Conservation (phyloP, 805 yeast species). For the Sporopachydermia quercuum region DNA sequence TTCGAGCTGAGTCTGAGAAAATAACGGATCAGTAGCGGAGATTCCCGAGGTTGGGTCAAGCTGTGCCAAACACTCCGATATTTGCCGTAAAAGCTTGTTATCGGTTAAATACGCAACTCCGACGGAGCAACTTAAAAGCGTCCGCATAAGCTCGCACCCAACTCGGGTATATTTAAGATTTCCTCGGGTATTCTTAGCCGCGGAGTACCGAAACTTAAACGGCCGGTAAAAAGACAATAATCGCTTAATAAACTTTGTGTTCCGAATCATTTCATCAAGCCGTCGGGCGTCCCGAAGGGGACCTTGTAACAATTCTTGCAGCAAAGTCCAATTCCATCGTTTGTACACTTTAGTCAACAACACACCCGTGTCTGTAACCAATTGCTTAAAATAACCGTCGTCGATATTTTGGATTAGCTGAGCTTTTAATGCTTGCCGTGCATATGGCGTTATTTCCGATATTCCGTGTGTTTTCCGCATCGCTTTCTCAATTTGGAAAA, state of each 20-base stretch:
- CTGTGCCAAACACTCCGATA: slow-evolving; percentile 81
- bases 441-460: neutral
- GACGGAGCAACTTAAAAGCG: slow-evolving; percentile 42
- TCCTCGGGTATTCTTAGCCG: slow-evolving; percentile 31
- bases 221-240: slow-evolving; percentile 82
- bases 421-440: slow-evolving; percentile 9
- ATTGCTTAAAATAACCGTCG: slow-evolving; percentile 49
- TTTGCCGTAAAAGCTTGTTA: slow-evolving; percentile 72
- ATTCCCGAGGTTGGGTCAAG: slow-evolving; percentile 70
- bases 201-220: slow-evolving; percentile 67
- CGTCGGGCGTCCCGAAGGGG: slow-evolving; percentile 61
- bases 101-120: slow-evolving; percentile 55
- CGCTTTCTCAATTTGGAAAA: slow-evolving; percentile 34
- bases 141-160: slow-evolving; percentile 62
- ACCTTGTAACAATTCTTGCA: slow-evolving; percentile 63
- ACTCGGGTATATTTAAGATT: slow-evolving; percentile 47
- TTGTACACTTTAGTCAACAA: slow-evolving; percentile 62
- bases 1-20: slow-evolving; percentile 43
- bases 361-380: slow-evolving; percentile 57
- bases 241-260: slow-evolving; percentile 77
- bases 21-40: slow-evolving; percentile 56
- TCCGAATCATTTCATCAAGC: slow-evolving; percentile 61
- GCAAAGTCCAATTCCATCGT: slow-evolving; percentile 78
- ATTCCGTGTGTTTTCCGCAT: slow-evolving; percentile 20
- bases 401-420: slow-evolving; percentile 31